phyloP scores from a whole-genome alignment of 1,284 basidiomycete species.

The Ceratobasidium papillatum region DNA sequence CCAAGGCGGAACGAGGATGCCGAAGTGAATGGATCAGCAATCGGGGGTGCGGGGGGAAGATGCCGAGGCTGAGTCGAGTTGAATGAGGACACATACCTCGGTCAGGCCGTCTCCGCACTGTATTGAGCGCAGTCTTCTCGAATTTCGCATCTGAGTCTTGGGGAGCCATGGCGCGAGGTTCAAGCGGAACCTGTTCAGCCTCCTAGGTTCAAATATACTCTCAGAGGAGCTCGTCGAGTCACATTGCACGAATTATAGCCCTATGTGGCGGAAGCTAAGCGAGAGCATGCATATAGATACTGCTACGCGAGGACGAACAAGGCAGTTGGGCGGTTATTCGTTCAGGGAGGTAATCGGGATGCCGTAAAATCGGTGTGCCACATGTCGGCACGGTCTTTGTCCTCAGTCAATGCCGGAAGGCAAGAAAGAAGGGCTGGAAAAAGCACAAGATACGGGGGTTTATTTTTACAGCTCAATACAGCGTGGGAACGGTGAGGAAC shows the following conservation, averaged over 20 bases:
- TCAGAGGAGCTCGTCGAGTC: conserved; percentile 7
- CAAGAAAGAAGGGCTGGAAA: not conserved
- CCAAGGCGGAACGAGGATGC: conserved; percentile 4
- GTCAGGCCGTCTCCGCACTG: conserved; percentile 32
- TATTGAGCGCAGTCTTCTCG: conserved; percentile 38
- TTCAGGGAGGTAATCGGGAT: not conserved
- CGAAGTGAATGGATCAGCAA: not conserved
- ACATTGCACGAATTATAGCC: not conserved
- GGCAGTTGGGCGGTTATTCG: not conserved
- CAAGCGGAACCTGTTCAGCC: not conserved
- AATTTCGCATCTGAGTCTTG: conserved; percentile 19
- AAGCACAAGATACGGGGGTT: not conserved
- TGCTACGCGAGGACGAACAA: conserved; percentile 5
- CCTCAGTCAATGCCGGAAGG: not conserved
- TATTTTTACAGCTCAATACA: not conserved
- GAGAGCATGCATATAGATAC: conserved; percentile 4
- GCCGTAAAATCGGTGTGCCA: not conserved
- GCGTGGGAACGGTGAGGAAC: not conserved
- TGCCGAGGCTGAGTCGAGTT: not conserved
- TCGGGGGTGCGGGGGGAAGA: not conserved
- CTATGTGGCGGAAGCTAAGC: not conserved
- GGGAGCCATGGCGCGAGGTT: not conserved
- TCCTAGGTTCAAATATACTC: not conserved
- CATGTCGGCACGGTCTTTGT: not conserved
- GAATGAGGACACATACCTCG: conserved; percentile 5